Conservation (phyloP, 805 yeast species). For the Schwanniomyces vanrijiae region DNA sequence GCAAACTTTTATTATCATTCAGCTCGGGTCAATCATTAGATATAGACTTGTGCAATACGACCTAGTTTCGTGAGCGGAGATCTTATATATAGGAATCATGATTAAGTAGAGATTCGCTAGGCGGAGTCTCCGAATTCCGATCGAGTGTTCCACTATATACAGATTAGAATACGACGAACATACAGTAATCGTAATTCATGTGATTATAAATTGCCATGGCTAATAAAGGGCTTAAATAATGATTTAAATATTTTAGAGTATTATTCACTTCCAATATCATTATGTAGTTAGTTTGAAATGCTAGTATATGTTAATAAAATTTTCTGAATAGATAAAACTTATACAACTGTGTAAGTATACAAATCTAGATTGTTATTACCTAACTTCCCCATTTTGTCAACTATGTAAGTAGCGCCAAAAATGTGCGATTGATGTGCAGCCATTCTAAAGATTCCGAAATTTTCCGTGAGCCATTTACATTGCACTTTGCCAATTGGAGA, state of each 20-base stretch:
- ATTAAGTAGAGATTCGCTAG: not conserved
- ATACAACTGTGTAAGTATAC: too few species aligned
- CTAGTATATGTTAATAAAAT: too few species aligned
- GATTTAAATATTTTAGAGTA: too few species aligned
- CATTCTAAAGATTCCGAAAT: slow-evolving; percentile 2
- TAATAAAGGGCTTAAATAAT: not conserved
- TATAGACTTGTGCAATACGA: too few species aligned
- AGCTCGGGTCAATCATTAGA: too few species aligned
- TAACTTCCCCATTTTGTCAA: not conserved
- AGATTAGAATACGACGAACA: not conserved
- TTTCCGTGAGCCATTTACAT: slow-evolving; percentile 1
- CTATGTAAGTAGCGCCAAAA: not conserved
- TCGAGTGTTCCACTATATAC: not conserved
- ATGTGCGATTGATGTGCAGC: not conserved
- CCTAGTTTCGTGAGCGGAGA: not conserved
- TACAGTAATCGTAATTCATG: not conserved
- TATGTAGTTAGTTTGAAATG: too few species aligned
- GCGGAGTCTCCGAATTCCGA: slow-evolving; percentile 1
- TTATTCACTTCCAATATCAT: too few species aligned
- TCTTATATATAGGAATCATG: not conserved
- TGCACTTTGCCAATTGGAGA: slow-evolving; percentile 2
- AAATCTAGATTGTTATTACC: too few species aligned
- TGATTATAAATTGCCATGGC: not conserved
- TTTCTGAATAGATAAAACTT: too few species aligned
- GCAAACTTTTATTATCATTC: not conserved